Base-by-base conservation (phyloP, 148 eudicot genomes). In the Vaccinium myrtillus region DNA sequence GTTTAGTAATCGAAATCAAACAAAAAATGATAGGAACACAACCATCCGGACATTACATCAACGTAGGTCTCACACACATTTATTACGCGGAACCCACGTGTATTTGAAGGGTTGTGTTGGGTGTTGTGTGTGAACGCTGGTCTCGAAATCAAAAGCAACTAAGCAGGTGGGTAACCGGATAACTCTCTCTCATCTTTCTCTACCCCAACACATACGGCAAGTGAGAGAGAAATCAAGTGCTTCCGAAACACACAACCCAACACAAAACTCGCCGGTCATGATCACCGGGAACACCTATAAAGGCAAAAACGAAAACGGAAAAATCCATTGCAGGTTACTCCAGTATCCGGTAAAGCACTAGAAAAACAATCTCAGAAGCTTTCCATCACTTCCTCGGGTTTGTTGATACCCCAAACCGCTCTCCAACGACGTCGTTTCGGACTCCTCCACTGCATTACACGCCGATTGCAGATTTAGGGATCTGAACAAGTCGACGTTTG, bases 391-490 rank as follows among this genome's bases (percentile, higher is more conserved):
- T 14, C 77, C 15, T 48, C 85, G 19, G 49, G 54, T 77, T 21
- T 23, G 81, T 14, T 70, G 51, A 50, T 56, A 87, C 2, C 19
- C 83, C 15, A 79, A 65, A 1, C 86, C 80, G 43, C 93, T 91
- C 87, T 84, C 91, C 77, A 87, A 85, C 85, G 93, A 81, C 83
- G 90, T 91, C 78, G 89, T 91, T 54, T 80, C 93, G 6, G 93
- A 91, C 75, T 88, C 90, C 13, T 91, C 91, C 65, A 84, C 69
- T 10, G 13, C 61, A 8, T 23, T 63, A 78, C n/a, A 6, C 36
- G 46, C 32, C 78, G 63, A 70, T 27, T 81, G 53, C 79, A 79
- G 69, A 53, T 86, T 85, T 13, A 59, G 80, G 43, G 90, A 84
- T 63, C 83, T 18, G 83, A 84, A 84, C 7, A 86, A 75, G 43